Conservation (phyloP, 306 rosid genomes). For the Quercus wislizeni region DNA sequence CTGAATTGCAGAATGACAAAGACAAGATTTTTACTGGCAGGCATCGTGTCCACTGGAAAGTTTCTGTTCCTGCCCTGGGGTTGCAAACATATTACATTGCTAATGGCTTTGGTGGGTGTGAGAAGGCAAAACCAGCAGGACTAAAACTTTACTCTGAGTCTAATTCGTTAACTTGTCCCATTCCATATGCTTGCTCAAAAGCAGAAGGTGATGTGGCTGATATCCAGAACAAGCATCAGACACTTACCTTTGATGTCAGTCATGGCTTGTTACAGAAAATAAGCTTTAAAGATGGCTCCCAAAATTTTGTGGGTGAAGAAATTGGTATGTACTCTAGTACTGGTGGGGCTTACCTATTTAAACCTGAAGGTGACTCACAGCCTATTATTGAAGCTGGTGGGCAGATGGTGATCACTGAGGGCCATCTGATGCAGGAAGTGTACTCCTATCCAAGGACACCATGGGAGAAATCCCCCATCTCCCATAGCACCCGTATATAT, state of each 20-base stretch:
- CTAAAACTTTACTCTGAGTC: conserved; percentile 58
- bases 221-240: conserved; percentile 73
- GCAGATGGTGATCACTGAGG: conserved; percentile 63
- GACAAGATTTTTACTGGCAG: conserved; percentile 74
- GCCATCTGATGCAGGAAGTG: conserved; percentile 85
- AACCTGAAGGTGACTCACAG: conserved; percentile 74
- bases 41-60: conserved; percentile 82
- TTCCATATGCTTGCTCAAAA: conserved; percentile 68
- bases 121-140: conserved; percentile 72
- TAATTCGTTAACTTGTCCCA: conserved; percentile 55
- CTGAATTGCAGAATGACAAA: conserved; percentile 72
- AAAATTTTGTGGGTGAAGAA: conserved; percentile 69
- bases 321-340: conserved; percentile 74
- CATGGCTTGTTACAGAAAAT: conserved; percentile 77
- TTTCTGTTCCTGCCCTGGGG: conserved; percentile 85
- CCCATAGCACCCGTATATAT: conserved; percentile 90
- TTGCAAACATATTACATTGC: conserved; percentile 75
- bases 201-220: conserved; percentile 45
- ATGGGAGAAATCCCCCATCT: conserved; percentile 72
- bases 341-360: conserved; percentile 94
- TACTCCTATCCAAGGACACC: conserved; percentile 77
- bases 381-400: conserved; percentile 68
- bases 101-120: conserved; percentile 60
- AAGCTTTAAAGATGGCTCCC: conserved; percentile 36
- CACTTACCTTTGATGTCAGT: conserved; percentile 63